These are phyloP conservation scores for Kazachstania psychrophila DNA, from an alignment of 805 yeast species.

Conservation along the genomic window DNA sequence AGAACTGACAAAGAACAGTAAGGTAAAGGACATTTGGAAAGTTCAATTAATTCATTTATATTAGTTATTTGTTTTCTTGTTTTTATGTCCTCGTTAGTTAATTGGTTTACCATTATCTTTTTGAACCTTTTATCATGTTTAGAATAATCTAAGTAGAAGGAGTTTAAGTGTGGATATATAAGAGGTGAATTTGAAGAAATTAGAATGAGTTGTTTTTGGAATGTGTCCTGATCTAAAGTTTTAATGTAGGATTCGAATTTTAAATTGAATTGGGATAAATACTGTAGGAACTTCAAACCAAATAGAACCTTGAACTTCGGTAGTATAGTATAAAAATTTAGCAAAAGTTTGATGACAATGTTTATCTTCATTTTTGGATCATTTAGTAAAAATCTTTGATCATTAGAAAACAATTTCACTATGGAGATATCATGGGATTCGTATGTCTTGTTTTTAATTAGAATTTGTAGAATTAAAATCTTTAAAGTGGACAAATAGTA, in stretches of 20 bases:
- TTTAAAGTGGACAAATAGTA: conserved; percentile 22
- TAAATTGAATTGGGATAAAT: conserved; percentile 18
- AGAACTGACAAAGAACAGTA: not conserved
- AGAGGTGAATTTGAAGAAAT: not conserved
- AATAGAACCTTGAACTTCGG: conserved; percentile 18
- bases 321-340: conserved; percentile 18
- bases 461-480: conserved; percentile 21
- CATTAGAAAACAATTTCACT: conserved; percentile 18
- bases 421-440: conserved; percentile 9
- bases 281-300: conserved; percentile 27
- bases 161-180: too few relatives aligned
- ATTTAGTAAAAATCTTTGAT: conserved; percentile 18
- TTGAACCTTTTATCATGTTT: conserved; percentile 8
- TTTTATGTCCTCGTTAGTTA: conserved; percentile 4
- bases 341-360: conserved; percentile 18
- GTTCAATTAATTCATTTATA: conserved; percentile 1
- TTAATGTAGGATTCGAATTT: conserved; percentile 18
- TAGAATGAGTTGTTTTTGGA: conserved; percentile 12
- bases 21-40: not conserved
- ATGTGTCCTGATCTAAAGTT: conserved; percentile 12
- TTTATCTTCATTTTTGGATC: conserved; percentile 15
- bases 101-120: conserved; percentile 17
- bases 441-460: conserved; percentile 15
- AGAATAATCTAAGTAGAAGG: conserved; percentile 17
- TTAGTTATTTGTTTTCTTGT: not conserved